phyloP scores from a whole-genome alignment of 345 rosid genomes.

The Garcia nutans region DNA sequence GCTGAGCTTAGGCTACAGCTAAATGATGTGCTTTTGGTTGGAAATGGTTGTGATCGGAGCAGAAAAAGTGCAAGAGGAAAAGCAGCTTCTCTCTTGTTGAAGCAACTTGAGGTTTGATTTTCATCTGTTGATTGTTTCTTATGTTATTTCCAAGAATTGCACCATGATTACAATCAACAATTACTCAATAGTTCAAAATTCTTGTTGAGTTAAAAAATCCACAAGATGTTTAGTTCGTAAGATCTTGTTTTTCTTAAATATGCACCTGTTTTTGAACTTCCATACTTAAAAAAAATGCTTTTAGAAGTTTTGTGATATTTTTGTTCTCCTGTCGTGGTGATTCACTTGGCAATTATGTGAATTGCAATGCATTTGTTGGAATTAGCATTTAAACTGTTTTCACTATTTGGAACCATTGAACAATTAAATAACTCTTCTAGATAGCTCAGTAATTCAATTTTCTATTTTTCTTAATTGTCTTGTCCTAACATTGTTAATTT shows the following conservation, averaged over 20 bases:
- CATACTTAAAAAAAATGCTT: background rate
- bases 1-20: slow-evolving; percentile 68
- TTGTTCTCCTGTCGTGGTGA: background rate
- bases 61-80: slow-evolving; percentile 74
- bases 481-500: slow-evolving; percentile 16
- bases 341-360: background rate
- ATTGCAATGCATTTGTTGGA: background rate
- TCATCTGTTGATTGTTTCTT: slow-evolving; percentile 4
- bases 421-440: background rate
- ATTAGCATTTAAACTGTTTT: background rate
- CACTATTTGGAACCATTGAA: background rate
- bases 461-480: background rate
- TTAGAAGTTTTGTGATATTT: background rate
- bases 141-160: too few relatives aligned
- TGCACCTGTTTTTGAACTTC: background rate
- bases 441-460: background rate
- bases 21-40: slow-evolving; percentile 56
- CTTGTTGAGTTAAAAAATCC: background rate
- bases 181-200: background rate
- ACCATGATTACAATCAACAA: background rate
- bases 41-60: slow-evolving; percentile 56
- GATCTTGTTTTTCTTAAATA: background rate
- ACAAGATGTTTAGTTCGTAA: background rate
- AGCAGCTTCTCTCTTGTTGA: slow-evolving; percentile 77
- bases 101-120: slow-evolving; percentile 67